Evolutionary conservation across 805 yeast genomes (phyloP), one percentile per base, ranked within the genome.

Genomic region (Brettanomyces anomalus): DNA sequence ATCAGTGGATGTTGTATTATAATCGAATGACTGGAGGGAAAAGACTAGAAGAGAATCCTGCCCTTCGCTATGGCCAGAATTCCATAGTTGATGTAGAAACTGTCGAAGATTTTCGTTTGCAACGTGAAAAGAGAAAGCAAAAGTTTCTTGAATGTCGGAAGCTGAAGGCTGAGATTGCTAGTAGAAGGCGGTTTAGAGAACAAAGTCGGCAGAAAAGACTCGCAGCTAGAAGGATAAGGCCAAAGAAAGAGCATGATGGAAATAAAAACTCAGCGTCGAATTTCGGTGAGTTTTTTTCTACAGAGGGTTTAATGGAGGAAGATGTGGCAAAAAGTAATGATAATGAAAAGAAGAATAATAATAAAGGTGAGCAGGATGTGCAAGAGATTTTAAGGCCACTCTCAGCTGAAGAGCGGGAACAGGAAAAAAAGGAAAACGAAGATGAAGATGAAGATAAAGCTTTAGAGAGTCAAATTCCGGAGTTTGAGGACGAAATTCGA

Each of bases 1-100:
- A 59, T 37, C 76, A 68, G 53, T 76, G 81, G 81, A 49, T 55
- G 18, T 62, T 61, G 49, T 76, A 70, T 48, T 76, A 71, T 68
- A 66, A 62, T 40, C 60, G 61, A 26, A 71, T 67, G 49, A 53
- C 63, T 18, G 77, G 78, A 7, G 57, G 61, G 8, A 51, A 49
- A 32, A 48, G 41, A 17, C 43, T 60, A n/a, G 43, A 48, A 24
- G 54, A 55, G 31, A 36, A 36, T 33, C 18, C 43, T 13, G 45
- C 43, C 16, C 28, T 47, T n/a, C 31, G 17, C 13, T 16, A 32
- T 15, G 21, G 33, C 24, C 19, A 31, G 14, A 10, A 17, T 5
- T 41, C 34, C 31, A 47, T 44, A 19, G 41, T 50, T n/a, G 49
- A 43, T 31, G 48, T 45, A 39, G 50, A 47, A 39, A 46, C 58